Evolutionary conservation across 2,329 filamentous ascomycete genomes (phyloP).

Genomic region (Emergomyces pasteurianus): DNA sequence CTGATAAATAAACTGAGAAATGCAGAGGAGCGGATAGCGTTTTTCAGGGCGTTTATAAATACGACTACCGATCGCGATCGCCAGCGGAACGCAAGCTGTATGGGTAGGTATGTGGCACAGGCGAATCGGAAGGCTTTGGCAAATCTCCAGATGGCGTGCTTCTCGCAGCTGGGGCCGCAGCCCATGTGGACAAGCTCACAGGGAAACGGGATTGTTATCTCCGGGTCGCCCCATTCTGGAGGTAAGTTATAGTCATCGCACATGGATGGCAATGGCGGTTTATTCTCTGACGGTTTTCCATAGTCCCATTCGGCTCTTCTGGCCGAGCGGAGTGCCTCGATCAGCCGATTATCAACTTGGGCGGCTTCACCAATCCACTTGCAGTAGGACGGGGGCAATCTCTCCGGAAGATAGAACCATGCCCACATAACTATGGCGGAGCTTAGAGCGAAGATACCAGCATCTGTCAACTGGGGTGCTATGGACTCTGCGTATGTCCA

Average conservation of each 20-base stretch:
- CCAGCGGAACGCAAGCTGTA: slow-evolving; percentile 56
- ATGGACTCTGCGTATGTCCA: slow-evolving; percentile 30
- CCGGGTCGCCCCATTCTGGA: slow-evolving; percentile 59
- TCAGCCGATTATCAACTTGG: slow-evolving; percentile 59
- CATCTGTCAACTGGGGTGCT: slow-evolving; percentile 44
- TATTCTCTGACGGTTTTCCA: slow-evolving; percentile 59
- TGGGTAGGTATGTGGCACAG: slow-evolving; percentile 62
- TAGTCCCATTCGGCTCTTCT: slow-evolving; percentile 55
- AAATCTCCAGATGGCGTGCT: slow-evolving; percentile 59
- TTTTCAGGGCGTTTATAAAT: slow-evolving; percentile 42
- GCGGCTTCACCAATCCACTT: slow-evolving; percentile 73
- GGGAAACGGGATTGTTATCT: slow-evolving; percentile 57
- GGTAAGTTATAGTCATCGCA: slow-evolving; percentile 60
- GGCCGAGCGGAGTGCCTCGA: slow-evolving; percentile 59
- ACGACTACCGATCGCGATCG: slow-evolving; percentile 33
- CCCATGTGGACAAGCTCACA: slow-evolving; percentile 81
- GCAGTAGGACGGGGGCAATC: slow-evolving; percentile 61
- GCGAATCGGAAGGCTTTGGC: slow-evolving; percentile 59
- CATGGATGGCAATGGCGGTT: slow-evolving; percentile 56
- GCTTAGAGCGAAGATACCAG: slow-evolving; percentile 58
- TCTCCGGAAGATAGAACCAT: slow-evolving; percentile 66
- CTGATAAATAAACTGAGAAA: slow-evolving; percentile 69
- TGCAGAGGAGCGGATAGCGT: slow-evolving; percentile 57
- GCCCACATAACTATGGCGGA: slow-evolving; percentile 75
- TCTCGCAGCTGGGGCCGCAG: slow-evolving; percentile 53